Evolutionary conservation across 139 green algal species (phyloP).

Genomic region (Micractinium sp.): DNA sequence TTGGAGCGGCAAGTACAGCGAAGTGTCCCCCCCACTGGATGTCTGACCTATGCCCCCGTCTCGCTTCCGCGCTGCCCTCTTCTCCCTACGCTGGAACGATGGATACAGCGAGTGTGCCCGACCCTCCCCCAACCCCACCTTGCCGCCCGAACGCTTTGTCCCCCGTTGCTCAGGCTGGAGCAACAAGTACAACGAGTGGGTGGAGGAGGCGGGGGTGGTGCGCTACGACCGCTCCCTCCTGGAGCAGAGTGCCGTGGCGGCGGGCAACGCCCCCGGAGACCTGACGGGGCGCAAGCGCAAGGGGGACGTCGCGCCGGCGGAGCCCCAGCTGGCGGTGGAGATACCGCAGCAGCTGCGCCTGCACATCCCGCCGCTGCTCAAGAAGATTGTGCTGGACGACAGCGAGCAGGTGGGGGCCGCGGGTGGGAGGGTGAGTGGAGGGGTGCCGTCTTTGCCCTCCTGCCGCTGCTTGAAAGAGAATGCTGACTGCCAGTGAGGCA

Average conservation of each 20-base stretch:
- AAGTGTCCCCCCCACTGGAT: not conserved
- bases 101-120: not conserved
- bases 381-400: conserved; percentile 82
- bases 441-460: no score
- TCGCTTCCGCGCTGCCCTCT: not conserved
- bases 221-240: conserved; percentile 42
- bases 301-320: conserved; percentile 10
- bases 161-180: conserved; percentile 61
- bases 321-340: conserved; percentile 11
- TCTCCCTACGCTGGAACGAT: not conserved
- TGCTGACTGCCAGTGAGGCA: not conserved
- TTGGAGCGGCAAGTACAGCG: not conserved
- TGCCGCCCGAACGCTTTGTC: no score
- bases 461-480: not conserved
- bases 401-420: conserved; percentile 61
- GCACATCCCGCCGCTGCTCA: conserved; percentile 66
- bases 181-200: conserved; percentile 85
- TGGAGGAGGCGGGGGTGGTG: conserved; percentile 61
- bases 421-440: not conserved
- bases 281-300: conserved; percentile 1
- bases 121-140: not conserved
- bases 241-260: conserved; percentile 11
- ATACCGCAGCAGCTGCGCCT: conserved; percentile 61
- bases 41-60: no score
- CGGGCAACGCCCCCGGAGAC: conserved; percentile 14